A percentile compares a stretch with the other conserved stretches of the same genome.
phyloP scores from a whole-genome alignment of 805 yeast species.

The Myxozyma sirexii region DNA sequence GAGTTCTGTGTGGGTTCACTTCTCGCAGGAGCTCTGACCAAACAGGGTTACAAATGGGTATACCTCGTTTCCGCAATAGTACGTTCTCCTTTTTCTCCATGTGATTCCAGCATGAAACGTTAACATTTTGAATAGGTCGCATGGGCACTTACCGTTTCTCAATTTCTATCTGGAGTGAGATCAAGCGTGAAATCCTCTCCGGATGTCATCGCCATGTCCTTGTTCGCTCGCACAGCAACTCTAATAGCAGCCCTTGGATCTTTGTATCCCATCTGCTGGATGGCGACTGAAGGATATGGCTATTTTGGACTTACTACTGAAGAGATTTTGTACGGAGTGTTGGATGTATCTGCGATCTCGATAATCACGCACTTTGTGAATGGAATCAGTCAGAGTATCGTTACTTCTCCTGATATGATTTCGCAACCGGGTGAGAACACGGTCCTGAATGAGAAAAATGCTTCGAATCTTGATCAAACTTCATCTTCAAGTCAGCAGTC shows the following conservation, averaged over 20 bases:
- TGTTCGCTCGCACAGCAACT: not conserved
- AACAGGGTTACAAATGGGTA: constrained; percentile 3
- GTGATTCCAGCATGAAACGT: too few species aligned
- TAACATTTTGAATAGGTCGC: not conserved
- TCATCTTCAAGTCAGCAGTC: not conserved
- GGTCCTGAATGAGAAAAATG: not conserved
- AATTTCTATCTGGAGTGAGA: not conserved
- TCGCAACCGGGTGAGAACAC: not conserved
- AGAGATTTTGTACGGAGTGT: not conserved
- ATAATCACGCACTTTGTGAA: not conserved
- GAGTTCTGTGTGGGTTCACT: not conserved
- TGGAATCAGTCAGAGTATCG: not conserved
- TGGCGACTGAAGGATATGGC: not conserved
- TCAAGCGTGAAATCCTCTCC: not conserved
- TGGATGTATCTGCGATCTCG: not conserved
- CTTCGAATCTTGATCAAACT: not conserved
- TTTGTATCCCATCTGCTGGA: not conserved
- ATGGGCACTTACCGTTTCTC: not conserved
- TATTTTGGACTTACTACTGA: not conserved
- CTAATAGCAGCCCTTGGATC: not conserved
- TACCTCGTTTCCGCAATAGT: not conserved
- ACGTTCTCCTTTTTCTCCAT: not conserved
- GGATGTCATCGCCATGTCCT: not conserved
- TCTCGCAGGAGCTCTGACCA: constrained; percentile 4
- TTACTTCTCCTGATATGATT: too few species aligned